Evolutionary conservation across 805 yeast genomes (phyloP).

Genomic region (Yarrowia divulgata): DNA sequence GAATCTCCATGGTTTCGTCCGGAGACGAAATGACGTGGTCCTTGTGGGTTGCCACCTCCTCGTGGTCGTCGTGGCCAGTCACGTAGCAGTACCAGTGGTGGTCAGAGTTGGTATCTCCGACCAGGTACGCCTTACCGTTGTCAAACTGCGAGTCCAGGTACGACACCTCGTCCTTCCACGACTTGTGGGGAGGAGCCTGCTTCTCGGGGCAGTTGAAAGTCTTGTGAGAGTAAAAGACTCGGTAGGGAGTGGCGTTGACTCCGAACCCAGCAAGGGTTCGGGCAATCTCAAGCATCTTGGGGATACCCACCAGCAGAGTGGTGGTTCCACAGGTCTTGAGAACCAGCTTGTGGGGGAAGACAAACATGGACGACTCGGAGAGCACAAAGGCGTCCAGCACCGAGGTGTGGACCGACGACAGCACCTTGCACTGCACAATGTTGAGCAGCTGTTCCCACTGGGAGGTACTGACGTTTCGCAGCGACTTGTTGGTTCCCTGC

Average conservation of each 20-base stretch:
- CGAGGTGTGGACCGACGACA: constrained; percentile 74
- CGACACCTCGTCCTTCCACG: constrained; percentile 82
- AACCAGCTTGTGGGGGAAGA: constrained; percentile 82
- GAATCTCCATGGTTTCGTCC: constrained; percentile 84
- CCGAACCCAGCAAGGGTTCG: constrained; percentile 54
- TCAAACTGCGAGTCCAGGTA: constrained; percentile 71
- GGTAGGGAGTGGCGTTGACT: constrained; percentile 55
- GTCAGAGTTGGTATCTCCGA: constrained; percentile 80
- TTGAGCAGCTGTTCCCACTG: constrained; percentile 79
- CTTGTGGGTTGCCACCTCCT: constrained; percentile 14
- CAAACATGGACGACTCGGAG: constrained; percentile 89
- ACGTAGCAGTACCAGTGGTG: constrained; percentile 86
- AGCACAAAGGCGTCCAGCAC: constrained; percentile 82
- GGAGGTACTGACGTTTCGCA: constrained; percentile 66
- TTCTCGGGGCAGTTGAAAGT: constrained; percentile 90
- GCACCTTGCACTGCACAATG: constrained; percentile 83
- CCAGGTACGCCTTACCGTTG: constrained; percentile 70
- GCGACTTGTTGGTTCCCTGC: constrained; percentile 53
- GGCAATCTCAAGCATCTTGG: constrained; percentile 64
- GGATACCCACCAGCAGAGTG: constrained; percentile 80
- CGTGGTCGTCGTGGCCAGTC: constrained; percentile 47
- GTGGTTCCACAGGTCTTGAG: constrained; percentile 97
- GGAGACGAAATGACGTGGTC: constrained; percentile 39
- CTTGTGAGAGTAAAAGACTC: constrained; percentile 88
- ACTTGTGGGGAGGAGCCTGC: constrained; percentile 80